Evolutionary conservation across 805 yeast species (phyloP).

Genomic region (Metschnikowia bowlesiae): DNA sequence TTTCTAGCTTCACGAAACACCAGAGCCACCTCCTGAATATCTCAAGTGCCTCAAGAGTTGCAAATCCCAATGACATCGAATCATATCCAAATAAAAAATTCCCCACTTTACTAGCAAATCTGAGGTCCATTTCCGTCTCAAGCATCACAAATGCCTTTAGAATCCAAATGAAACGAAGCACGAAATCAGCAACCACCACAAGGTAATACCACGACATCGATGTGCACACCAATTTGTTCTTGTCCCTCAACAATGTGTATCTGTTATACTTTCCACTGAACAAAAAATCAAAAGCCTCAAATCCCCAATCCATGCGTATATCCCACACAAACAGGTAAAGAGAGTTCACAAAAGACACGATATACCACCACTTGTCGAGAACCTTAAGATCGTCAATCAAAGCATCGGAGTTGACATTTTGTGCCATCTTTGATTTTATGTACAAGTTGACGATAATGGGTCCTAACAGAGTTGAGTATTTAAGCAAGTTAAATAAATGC

Average conservation of each 20-base stretch:
- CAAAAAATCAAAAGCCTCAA: constrained; percentile 45
- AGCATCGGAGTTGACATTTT: constrained; percentile 3
- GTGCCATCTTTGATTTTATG: constrained; percentile 15
- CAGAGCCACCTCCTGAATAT: constrained; percentile 82
- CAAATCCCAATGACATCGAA: constrained; percentile 51
- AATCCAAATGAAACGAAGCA: constrained; percentile 74
- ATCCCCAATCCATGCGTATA: constrained; percentile 81
- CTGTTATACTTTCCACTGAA: constrained; percentile 11
- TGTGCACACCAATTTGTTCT: constrained; percentile 23
- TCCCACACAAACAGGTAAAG: constrained; percentile 87
- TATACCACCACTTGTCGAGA: constrained; percentile 41
- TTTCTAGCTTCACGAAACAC: constrained; percentile 81
- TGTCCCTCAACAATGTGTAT: constrained; percentile 16
- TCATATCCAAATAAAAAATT: constrained; percentile 34
- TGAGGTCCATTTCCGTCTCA: constrained; percentile 20
- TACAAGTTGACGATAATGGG: constrained; percentile 28
- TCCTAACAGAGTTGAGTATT: constrained; percentile 64
- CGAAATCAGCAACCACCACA: constrained; percentile 58
- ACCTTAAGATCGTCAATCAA: constrained; percentile 12
- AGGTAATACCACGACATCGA: constrained; percentile 42
- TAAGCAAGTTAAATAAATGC: constrained; percentile 68
- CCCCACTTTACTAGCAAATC: constrained; percentile 15
- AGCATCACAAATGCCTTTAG: constrained; percentile 44
- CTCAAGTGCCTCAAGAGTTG: constrained; percentile 68
- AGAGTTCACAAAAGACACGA: constrained; percentile 55